These are phyloP conservation scores for Batkoa obscura DNA, from an alignment of 371 early-diverging fungal species.

Conservation along the genomic window DNA sequence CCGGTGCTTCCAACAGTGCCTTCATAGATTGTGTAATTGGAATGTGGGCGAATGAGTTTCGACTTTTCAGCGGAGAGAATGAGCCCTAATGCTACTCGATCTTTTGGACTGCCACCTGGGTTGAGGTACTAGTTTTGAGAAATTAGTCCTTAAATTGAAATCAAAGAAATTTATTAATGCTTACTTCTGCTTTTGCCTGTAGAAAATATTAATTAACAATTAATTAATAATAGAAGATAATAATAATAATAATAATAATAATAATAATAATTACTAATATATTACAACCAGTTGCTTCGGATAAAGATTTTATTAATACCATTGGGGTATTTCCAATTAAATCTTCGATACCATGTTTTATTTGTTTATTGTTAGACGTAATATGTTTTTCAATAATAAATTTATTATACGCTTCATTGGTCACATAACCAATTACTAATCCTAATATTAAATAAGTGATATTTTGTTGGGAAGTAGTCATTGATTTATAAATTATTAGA, in stretches of 20 bases:
- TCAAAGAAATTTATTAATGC: neutral
- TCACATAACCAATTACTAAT: no score
- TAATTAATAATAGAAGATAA: neutral
- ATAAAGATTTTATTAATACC: constrained; percentile 63
- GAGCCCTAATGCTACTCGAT: constrained; percentile 76
- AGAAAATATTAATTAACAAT: neutral
- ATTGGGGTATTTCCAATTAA: constrained; percentile 81
- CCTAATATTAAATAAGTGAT: no score
- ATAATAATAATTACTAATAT: constrained; percentile 31
- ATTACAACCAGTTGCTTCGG: constrained; percentile 75
- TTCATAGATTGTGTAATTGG: constrained; percentile 64
- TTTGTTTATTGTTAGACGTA: neutral
- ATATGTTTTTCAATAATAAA: no score
- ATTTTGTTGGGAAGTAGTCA: no score
- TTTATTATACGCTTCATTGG: no score
- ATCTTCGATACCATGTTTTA: constrained; percentile 35
- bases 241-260: neutral
- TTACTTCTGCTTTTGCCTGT: constrained; percentile 17
- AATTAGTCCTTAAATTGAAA: neutral
- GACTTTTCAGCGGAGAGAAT: constrained; percentile 54
- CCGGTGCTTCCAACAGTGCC: constrained; percentile 86
- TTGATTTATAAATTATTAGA: no score
- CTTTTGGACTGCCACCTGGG: constrained; percentile 86
- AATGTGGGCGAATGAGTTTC: constrained; percentile 37
- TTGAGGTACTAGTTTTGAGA: constrained; percentile 51